Conservation (phyloP, 345 rosid species). For the Acer campestre region DNA sequence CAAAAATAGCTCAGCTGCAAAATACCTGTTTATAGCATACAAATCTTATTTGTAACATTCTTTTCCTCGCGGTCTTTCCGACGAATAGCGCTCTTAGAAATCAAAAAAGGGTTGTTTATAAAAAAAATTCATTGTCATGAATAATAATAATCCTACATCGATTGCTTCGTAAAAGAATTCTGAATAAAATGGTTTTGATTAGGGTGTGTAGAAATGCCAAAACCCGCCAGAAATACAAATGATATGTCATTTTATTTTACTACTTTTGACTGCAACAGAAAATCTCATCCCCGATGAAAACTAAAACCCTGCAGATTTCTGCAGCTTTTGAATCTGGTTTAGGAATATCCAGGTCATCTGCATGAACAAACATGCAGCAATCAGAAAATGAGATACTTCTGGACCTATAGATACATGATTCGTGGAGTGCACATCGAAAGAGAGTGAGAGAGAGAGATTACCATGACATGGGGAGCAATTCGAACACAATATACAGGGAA, state of each 20-base stretch:
- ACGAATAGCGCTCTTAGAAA: slow-evolving; percentile 11
- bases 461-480: slow-evolving; percentile 99
- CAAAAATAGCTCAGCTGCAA: neutral
- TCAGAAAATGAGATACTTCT: neutral
- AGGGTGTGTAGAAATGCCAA: slow-evolving; percentile 19
- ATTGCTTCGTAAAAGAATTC: slow-evolving; percentile 19
- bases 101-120: slow-evolving; percentile 11
- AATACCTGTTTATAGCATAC: slow-evolving; percentile 10
- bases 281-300: neutral
- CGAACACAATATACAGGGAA: slow-evolving; percentile 95
- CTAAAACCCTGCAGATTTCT: slow-evolving; percentile 61
- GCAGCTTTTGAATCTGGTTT: slow-evolving; percentile 75
- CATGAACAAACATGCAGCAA: slow-evolving; percentile 24
- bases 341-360: slow-evolving; percentile 99
- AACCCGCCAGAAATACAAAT: slow-evolving; percentile 27
- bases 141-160: slow-evolving; percentile 30
- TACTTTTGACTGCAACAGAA: neutral
- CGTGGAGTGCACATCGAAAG: no score
- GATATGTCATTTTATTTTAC: slow-evolving; percentile 26
- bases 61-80: slow-evolving; percentile 4
- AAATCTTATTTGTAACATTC: slow-evolving; percentile 21
- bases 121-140: neutral
- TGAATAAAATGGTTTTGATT: slow-evolving; percentile 18
- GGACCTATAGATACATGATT: neutral
- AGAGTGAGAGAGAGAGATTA: slow-evolving; percentile 29